These are phyloP conservation scores for Solanum gandarillasii DNA, from an alignment of 257 asterid genomes.

Conservation along the genomic window DNA sequence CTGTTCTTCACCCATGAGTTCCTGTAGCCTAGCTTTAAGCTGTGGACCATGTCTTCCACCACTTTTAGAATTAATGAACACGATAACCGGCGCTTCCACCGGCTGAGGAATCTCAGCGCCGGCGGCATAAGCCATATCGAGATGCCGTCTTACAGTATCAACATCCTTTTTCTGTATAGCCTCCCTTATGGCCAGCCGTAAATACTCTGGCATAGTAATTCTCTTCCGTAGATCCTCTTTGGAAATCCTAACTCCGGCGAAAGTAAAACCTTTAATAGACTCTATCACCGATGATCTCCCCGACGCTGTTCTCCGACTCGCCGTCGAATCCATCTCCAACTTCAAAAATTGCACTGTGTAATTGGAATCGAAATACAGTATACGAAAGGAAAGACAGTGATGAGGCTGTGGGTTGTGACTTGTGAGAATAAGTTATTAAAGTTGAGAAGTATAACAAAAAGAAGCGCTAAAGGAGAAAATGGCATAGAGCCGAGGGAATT, in stretches of 20 bases:
- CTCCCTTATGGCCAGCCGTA: slow-evolving; percentile 55
- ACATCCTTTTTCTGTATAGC: slow-evolving; percentile 55
- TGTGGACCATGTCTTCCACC: slow-evolving; percentile 94
- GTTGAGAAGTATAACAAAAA: neutral
- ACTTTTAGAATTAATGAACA: slow-evolving; percentile 73
- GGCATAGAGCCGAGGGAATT: neutral
- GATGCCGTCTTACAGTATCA: slow-evolving; percentile 18
- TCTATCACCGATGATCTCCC: slow-evolving; percentile 56
- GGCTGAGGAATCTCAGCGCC: slow-evolving; percentile 26
- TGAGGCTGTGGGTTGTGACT: neutral
- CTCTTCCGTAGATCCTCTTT: slow-evolving; percentile 64
- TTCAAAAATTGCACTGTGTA: neutral
- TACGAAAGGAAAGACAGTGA: neutral
- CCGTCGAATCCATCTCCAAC: neutral
- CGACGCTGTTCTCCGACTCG: slow-evolving; percentile 15
- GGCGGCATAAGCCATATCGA: slow-evolving; percentile 30
- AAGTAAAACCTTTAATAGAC: slow-evolving; percentile 58
- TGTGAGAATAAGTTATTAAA: neutral
- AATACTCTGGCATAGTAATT: slow-evolving; percentile 63
- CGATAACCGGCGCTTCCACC: slow-evolving; percentile 67
- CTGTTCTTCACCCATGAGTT: slow-evolving; percentile 94
- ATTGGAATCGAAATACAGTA: neutral
- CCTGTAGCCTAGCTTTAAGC: slow-evolving; percentile 64
- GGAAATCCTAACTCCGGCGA: slow-evolving; percentile 39
- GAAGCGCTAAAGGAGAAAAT: neutral